Evolutionary conservation across 129 eudicot genomes (phyloP), one percentile per base, ranked within the genome.

Genomic region (Artemisia argyi): DNA sequence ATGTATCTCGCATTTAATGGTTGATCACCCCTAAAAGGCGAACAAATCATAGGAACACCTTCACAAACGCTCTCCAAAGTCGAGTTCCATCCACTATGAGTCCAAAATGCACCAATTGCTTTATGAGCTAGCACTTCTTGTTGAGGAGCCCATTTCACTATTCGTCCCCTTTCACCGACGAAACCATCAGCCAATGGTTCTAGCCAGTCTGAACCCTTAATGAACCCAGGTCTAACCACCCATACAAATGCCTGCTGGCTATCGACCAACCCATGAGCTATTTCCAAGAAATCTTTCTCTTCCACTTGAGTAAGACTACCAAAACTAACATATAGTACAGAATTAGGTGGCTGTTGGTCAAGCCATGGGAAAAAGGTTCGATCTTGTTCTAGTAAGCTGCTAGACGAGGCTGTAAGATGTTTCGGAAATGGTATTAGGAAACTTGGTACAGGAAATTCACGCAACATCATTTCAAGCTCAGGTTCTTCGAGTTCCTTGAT

Each of bases 71-170:
- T 83, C 53, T 88, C 96, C 44, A 85, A 15, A 2, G 91, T 80
- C 19, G 96, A 89, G 42, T 89, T 89, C 96, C 96, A 89, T 6
- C 96, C 96, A 15, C 75, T 58, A 32, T 89, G 96, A 11, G 88
- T 88, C 84, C 84, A 83, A 68, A 88, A 85, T 1, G 59, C 73
- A 8, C 81, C 81, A 1, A 57, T 49, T 15, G 91, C 79, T 11
- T 81, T 76, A 75, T 88, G 89, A 2, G 78, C 82, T 7, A 88
- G 63, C 47, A 88, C 96, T 73, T 85, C 80, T 30, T 71, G 76
- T 20, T 88, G 95, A 0, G 95, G 88, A 6, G 84, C 88, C 95
- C 95, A 88, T 61, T 80, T 80, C 53, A 88, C 88, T 12, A 88
- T 77, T 5, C 55, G 76, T 9, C 91, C 85, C 17, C 65, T 78